Evolutionary conservation across 164 flowering plant species (phyloP).

Genomic region (Warburgia ugandensis): DNA sequence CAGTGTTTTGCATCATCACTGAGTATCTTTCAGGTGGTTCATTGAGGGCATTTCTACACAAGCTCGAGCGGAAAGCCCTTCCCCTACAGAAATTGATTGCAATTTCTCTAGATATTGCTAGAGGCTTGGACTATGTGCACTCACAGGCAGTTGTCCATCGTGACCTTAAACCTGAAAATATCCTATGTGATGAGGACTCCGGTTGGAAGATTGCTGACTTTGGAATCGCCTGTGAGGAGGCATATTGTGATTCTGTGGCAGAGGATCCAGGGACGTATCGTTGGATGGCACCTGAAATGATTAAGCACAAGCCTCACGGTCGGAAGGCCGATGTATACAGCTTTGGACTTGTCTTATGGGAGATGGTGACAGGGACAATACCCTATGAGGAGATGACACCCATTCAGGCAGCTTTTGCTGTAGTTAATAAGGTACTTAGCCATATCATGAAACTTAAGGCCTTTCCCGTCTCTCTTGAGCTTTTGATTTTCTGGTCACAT

Average conservation of each 20-base stretch:
- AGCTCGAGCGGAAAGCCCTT: slow-evolving; percentile 50
- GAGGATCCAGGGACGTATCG: slow-evolving; percentile 94
- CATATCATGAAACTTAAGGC: neutral
- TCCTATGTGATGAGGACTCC: slow-evolving; percentile 63
- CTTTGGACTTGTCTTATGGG: slow-evolving; percentile 87
- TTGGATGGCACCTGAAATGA: slow-evolving; percentile 99
- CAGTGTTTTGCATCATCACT: slow-evolving; percentile 69
- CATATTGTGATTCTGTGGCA: slow-evolving; percentile 54
- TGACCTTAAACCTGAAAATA: slow-evolving; percentile 77
- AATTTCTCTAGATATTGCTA: slow-evolving; percentile 73
- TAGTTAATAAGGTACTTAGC: slow-evolving; percentile 62
- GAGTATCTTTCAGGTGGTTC: slow-evolving; percentile 85
- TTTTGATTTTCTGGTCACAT: neutral
- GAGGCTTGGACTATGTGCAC: slow-evolving; percentile 89
- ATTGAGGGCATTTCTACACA: slow-evolving; percentile 73
- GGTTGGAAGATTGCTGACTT: slow-evolving; percentile 80
- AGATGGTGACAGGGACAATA: slow-evolving; percentile 72
- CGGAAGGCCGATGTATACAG: slow-evolving; percentile 86
- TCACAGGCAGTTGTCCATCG: slow-evolving; percentile 87
- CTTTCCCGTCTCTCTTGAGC: neutral
- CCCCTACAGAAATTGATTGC: slow-evolving; percentile 46
- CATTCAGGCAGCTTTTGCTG: slow-evolving; percentile 89
- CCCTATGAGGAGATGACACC: slow-evolving; percentile 90
- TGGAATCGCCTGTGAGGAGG: slow-evolving; percentile 88
- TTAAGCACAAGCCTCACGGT: slow-evolving; percentile 62